Conservation (phyloP, 345 rosid genomes). For the Pistacia atlantica region DNA sequence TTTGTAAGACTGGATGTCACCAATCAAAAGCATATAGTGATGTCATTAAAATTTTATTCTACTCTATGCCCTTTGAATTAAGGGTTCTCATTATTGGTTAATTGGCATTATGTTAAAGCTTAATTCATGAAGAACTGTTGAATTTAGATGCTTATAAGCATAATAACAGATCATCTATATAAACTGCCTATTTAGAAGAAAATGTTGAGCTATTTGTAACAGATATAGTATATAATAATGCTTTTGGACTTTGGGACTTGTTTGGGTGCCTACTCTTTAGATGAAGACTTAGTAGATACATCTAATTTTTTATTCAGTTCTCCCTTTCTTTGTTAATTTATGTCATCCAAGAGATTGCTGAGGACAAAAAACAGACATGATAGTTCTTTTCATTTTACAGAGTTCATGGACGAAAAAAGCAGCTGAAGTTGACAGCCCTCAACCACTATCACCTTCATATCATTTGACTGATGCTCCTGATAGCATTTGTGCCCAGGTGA, state of each 20-base stretch:
- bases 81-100: not conserved
- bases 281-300: not conserved
- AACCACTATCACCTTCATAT: slow-evolving; percentile 41
- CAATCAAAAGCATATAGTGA: not conserved
- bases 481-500: slow-evolving; percentile 70
- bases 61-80: not conserved
- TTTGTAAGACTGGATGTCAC: not conserved
- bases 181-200: not conserved
- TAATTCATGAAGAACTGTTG: not conserved
- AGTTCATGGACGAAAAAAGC: slow-evolving; percentile 71
- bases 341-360: slow-evolving; percentile 8
- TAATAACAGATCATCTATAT: not conserved
- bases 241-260: not conserved
- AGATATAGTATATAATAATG: not conserved
- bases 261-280: not conserved
- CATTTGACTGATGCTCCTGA: slow-evolving; percentile 57
- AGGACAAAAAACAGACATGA: slow-evolving; percentile 1
- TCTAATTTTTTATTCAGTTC: not conserved
- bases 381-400: slow-evolving; percentile 33
- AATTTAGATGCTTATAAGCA: not conserved
- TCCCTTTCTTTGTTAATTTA: not conserved
- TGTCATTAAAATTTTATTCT: not conserved
- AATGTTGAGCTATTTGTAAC: not conserved
- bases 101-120: not conserved
- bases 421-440: slow-evolving; percentile 51